Base-by-base conservation (phyloP, 495 filamentous ascomycete genomes). In the Talaromyces proteolyticus region DNA sequence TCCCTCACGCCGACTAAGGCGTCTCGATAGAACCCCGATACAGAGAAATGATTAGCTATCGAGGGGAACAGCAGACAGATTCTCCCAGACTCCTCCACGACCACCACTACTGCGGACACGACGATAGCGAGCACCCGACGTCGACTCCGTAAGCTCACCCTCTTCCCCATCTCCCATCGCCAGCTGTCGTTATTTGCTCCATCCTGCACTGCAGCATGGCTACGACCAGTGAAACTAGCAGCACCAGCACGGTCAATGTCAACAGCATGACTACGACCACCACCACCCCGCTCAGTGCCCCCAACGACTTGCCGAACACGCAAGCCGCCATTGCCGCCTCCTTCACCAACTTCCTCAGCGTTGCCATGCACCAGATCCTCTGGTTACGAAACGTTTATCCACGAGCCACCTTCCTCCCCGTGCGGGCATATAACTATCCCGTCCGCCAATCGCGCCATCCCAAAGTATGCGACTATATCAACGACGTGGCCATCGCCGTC, bases 281-380 rank as follows among this genome's bases (percentile, higher is more conserved):
- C 53, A 66, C 70, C 57, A 61, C 69, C 43, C 69, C 70, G 50
- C 59, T 72, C 57, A 65, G 67, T 54, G 66, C 67, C 57, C 63
- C 70, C 55, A 65, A 59, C 60, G 62, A 65, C 58, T 55, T 70
- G 57, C 71, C 69, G 47, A 69, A 64, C 55, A 72, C 71, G 29
- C 68, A 73, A 57, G 67, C 69, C 57, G 68, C 69, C 44, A 60
- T 75, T 59, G 68, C 71, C 48, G 69, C 71, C 44, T 72, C 71
- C 29, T 75, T 75, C 57, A 75, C 71, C 56, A 74, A 81, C 63
- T 96, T 97, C 72, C 84, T 98, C 41, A 88, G 81, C 49, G 84
- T 93, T 38, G 84, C 88, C 55, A 87, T 92, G 61, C 93, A 98
- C 73, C 93, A 92, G 57, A 88, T 97, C 61, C 82, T 98, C 53